Base-by-base conservation (phyloP, 805 yeast species). In the Yarrowia sp. region DNA sequence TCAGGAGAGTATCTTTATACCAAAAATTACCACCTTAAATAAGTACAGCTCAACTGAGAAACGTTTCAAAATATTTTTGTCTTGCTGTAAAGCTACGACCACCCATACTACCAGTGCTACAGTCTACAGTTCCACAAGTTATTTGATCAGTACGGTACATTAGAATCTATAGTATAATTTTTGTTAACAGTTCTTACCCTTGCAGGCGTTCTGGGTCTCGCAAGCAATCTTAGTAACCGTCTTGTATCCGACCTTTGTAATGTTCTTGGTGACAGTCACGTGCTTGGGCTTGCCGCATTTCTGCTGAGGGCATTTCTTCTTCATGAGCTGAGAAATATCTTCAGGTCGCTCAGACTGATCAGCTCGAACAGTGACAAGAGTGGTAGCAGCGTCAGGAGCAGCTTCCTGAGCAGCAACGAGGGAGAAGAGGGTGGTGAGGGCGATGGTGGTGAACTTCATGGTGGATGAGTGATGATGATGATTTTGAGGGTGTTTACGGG, bases 201-300 rank as follows among this genome's bases (percentile, higher is more conserved):
- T 35, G 8, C 28, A 22, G 28, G 28, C 28, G 28, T 22, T 22
- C 8, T 35, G 4, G 38, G 38, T 9, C 38, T 10, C 38, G 8
- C 38, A 10, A 31, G 32, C 11, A 18, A 41, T 33, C 55, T 48
- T 48, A 41, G 55, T 48, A 31, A 48, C n/a, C 17, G 32, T 18
- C 55, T 48, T 48, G 17, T 14, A 14, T 31, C 18, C 15, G 13
- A 48, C 55, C 55, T 48, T 48, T 39, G 55, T 48, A 31, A 48
- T 33, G 55, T 48, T 48, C 55, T 48, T 48, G 55, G 55, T 48
- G 8, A 48, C 55, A 15, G 55, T 48, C 11, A 48, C 13, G 28
- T 48, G 55, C 9, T 17, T 35, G 41, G 55, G 55, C 41, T 48
- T 48, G 55, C 31, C 41, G 41, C 55, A 48, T 28, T 11, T 35